Conservation (phyloP, 1,284 basidiomycete species). For the Moniliophthora roreri region DNA sequence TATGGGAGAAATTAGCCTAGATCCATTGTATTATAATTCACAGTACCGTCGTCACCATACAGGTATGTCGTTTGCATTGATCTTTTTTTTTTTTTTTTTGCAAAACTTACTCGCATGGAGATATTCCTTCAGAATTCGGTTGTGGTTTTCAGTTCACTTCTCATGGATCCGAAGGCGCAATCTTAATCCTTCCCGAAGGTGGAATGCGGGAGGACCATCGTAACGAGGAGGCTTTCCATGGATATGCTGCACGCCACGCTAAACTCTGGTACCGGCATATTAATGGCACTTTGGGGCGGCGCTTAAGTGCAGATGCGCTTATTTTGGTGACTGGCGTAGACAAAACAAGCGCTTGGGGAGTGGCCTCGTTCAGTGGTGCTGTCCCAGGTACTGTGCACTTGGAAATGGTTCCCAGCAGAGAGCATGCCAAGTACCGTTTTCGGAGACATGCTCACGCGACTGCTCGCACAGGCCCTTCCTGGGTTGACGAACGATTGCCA, state of each 20-base stretch:
- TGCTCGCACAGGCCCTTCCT: too few relatives aligned
- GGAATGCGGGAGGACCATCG: conserved; percentile 1
- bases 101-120: too few relatives aligned
- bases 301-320: background rate
- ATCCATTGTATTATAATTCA: too few relatives aligned
- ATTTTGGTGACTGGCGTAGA: conserved; percentile 12
- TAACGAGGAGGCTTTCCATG: background rate
- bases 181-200: conserved; percentile 9
- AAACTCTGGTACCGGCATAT: conserved; percentile 5
- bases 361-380: background rate
- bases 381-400: too few relatives aligned
- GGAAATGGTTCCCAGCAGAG: too few relatives aligned
- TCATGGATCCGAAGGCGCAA: conserved; percentile 4
- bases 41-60: too few relatives aligned
- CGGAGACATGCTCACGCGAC: too few relatives aligned
- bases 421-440: too few relatives aligned
- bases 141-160: conserved; percentile 2
- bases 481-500: too few relatives aligned
- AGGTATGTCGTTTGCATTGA: too few relatives aligned
- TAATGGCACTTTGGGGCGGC: background rate
- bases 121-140: background rate
- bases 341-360: conserved; percentile 9
- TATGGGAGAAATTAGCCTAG: too few relatives aligned
- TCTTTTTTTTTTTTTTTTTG: too few relatives aligned
- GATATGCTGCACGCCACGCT: conserved; percentile 3